These are phyloP conservation scores for Sugiyamaella mastotermitis DNA, from an alignment of 805 yeast genomes.

Conservation along the genomic window DNA sequence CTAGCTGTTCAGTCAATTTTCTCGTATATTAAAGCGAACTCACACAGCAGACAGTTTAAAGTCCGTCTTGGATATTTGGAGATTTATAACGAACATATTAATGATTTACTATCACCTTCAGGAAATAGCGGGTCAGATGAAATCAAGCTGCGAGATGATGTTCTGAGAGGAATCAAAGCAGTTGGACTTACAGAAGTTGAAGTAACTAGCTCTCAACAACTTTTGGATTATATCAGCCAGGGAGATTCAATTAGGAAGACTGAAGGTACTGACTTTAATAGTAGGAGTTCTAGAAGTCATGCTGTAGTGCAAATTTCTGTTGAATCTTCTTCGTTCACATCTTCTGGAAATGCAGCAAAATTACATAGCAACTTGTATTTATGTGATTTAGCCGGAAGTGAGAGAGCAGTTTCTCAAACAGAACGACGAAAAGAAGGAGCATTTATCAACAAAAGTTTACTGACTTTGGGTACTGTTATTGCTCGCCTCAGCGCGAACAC, in stretches of 20 bases:
- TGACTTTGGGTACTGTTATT: constrained; percentile 90
- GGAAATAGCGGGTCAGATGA: constrained; percentile 33
- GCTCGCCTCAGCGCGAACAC: constrained; percentile 56
- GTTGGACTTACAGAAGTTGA: constrained; percentile 62
- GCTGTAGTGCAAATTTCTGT: constrained; percentile 74
- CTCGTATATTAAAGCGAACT: constrained; percentile 32
- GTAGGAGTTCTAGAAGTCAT: constrained; percentile 85
- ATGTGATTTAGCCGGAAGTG: constrained; percentile 98
- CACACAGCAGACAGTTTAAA: constrained; percentile 32
- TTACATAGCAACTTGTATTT: constrained; percentile 60
- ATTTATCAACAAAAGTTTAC: constrained; percentile 80
- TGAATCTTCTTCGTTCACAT: constrained; percentile 34
- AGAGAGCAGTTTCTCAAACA: constrained; percentile 63
- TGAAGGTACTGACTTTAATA: constrained; percentile 83
- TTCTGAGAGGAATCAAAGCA: constrained; percentile 63
- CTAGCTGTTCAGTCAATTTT: constrained; percentile 60
- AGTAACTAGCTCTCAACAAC: constrained; percentile 52
- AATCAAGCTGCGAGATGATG: constrained; percentile 72
- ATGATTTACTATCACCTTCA: constrained; percentile 57
- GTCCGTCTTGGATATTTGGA: constrained; percentile 71
- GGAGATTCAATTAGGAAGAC: constrained; percentile 79
- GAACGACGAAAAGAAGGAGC: constrained; percentile 94
- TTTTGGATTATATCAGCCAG: constrained; percentile 49
- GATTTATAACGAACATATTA: constrained; percentile 81
- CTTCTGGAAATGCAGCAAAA: constrained; percentile 20